Base-by-base conservation (phyloP, 192 early-diverging fungal genomes). In the Globomyces pollinis-pini region DNA sequence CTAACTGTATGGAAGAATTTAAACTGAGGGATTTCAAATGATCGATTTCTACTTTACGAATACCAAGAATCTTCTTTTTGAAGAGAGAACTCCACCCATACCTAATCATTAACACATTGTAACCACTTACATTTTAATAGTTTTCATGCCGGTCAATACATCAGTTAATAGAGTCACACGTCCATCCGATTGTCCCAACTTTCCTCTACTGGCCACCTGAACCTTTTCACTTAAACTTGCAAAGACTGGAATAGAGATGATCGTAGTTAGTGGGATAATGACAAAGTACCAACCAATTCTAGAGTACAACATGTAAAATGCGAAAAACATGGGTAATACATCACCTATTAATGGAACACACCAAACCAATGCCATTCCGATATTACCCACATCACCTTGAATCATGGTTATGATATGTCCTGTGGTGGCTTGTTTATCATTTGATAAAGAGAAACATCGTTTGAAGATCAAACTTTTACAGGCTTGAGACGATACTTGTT, bases 141-240 rank as follows among this genome's bases (percentile, higher is more conserved):
- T 52, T 28, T 60, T 64, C 44, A 74, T 68, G 24, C 51, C 47
- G 1, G 52, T 49, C 33, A 74, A 51, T 9, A 68, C 54, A 8
- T 74, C 72, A 6, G 65, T 58, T n/a, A 68, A 63, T 15, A 72
- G 24, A 56, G 60, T 53, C 18, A 74, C 42, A 5, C 72, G 72
- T 21, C 68, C 39, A 52, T 74, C 72, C 61, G 65, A 68, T 3
- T 64, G 61, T 0, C 21, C 28, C 47, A 72, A 35, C 28, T 63
- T 69, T 28, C 50, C 57, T 8, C 12, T 31, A 12, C 68, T 49
- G 32, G 50, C 67, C 6, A 47, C 28, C 3, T 41, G 39, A 0
- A 57, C 63, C n/a, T 62, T 59, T 60, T 72, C 68, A 20, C 62
- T 60, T 11, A 72, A 58, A 2, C 66, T n/a, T 0, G 59, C 57